phyloP scores from a whole-genome alignment of 2,329 filamentous ascomycete species.

The Cercospora nicotianae region DNA sequence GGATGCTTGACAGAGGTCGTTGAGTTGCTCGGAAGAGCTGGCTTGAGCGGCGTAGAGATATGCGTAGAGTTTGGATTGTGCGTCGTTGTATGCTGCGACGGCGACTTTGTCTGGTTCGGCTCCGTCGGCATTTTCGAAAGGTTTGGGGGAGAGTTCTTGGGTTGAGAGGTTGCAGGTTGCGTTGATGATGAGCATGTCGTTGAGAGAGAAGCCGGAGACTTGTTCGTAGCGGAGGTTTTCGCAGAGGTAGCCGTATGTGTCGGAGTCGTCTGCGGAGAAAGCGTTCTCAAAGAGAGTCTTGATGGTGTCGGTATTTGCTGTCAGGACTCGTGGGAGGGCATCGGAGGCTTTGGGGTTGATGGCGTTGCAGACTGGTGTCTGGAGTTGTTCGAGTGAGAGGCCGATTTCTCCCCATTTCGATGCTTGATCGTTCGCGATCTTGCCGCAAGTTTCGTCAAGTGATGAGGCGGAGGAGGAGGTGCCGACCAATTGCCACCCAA shows the following conservation, averaged over 20 bases:
- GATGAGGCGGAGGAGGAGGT: conserved; percentile 24
- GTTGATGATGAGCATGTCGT: conserved; percentile 23
- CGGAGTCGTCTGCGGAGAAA: conserved; percentile 25
- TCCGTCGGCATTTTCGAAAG: conserved; percentile 15
- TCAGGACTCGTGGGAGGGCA: conserved; percentile 23
- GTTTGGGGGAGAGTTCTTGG: conserved; percentile 11
- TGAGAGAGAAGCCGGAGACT: conserved; percentile 30
- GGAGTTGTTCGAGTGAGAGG: conserved; percentile 24
- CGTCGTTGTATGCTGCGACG: conserved; percentile 22
- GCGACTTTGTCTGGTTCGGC: conserved; percentile 17
- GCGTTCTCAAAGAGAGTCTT: conserved; percentile 28
- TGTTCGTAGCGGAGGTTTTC: conserved; percentile 27
- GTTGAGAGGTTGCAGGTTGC: conserved; percentile 25
- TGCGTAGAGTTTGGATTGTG: conserved; percentile 27
- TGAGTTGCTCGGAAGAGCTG: conserved; percentile 6
- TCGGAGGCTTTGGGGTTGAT: conserved; percentile 23
- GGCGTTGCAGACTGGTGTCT: conserved; percentile 28
- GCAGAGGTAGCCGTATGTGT: conserved; percentile 31
- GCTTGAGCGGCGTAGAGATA: conserved; percentile 25
- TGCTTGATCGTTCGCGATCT: conserved; percentile 23
- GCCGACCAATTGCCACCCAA: conserved; percentile 37
- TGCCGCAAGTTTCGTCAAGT: conserved; percentile 27
- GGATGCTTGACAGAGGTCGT: background rate
- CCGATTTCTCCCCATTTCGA: conserved; percentile 28
- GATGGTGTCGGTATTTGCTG: conserved; percentile 31